Evolutionary conservation across 805 yeast genomes (phyloP), one percentile per base, ranked within the genome.

Genomic region (Kuraishia hungarica): DNA sequence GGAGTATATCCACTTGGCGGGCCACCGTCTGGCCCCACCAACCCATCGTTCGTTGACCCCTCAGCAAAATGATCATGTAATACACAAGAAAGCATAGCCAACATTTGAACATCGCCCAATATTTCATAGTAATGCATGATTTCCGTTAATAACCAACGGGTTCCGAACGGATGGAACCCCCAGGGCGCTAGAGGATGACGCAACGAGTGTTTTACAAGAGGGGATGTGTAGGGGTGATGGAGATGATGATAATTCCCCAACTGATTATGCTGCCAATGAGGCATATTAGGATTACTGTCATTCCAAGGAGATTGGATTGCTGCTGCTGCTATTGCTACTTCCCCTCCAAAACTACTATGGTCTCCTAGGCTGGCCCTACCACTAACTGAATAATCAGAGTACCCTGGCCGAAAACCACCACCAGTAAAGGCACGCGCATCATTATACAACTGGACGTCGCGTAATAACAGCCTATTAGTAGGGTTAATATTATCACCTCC

Each of bases 21-120:
- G n/a, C n/a, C n/a, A n/a, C 43, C 43, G 3, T 17, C 17, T 15
- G 6, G 21, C 4, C 23, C 51, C 23, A 24, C 51, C 22, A 50
- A n/a, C 29, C 19, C 29, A 5, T 22, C 7, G 13, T 48, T 29
- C n/a, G 24, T 13, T 22, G 24, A 20, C 7, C 24, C 15, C 20
- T 17, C 23, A 10, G 43, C 60, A 15, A 61, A 50, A 60, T 75
- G 78, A 62, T 75, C 87, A 62, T 73, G 76, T 55, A 88, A 69
- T 3, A 89, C 76, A 68, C 96, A 89, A 2, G 93, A 81, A 60
- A 91, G 68, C 90, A 89, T 87, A 0, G 96, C 97, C 23, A 92
- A 72, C 96, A 93, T 89, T 67, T 93, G 97, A 26, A 89, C 69
- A 62, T 93, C 86, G 1, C 84, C 82, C 48, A 74, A 64, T 39